A percentile compares a stretch with the other conserved stretches of the same genome.
phyloP scores from a whole-genome alignment of 176 grass and related monocot genomes.

The Zea luxurians region DNA sequence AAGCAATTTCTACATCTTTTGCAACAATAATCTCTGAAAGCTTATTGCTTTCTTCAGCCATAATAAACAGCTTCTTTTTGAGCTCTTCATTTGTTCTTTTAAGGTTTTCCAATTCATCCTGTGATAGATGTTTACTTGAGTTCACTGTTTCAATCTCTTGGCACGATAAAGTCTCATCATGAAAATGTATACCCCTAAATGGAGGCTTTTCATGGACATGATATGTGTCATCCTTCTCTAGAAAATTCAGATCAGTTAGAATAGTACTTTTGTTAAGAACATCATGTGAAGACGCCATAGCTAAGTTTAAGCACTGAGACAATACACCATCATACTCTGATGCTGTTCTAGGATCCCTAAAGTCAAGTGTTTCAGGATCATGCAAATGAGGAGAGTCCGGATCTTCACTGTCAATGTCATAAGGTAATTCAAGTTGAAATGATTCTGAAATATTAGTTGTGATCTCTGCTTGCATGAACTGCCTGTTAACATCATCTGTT shows the following conservation, averaged over 20 bases:
- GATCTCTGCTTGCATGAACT: constrained; percentile 29
- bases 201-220: constrained; percentile 27
- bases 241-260: constrained; percentile 12
- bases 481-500: constrained; percentile 22
- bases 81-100: constrained; percentile 53
- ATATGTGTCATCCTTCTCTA: constrained; percentile 24
- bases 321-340: constrained; percentile 21
- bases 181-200: constrained; percentile 21
- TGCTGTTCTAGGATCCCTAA: constrained; percentile 9
- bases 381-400: constrained; percentile 33
- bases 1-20: constrained; percentile 63
- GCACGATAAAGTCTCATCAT: constrained; percentile 2
- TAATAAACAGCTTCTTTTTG: constrained; percentile 45
- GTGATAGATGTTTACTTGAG: constrained; percentile 33
- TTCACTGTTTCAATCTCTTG: constrained; percentile 24
- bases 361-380: constrained; percentile 31
- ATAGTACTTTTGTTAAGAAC: constrained; percentile 23
- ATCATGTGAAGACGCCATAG: constrained; percentile 33
- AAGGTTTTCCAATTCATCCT: constrained; percentile 35
- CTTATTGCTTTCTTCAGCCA: constrained; percentile 64
- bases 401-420: constrained; percentile 44
- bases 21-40: constrained; percentile 59
- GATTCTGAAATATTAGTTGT: constrained; percentile 37
- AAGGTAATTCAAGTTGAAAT: constrained; percentile 42
- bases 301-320: constrained; percentile 32